Evolutionary conservation across 192 early-diverging fungal genomes (phyloP).

Genomic region (Linnemannia zychae): DNA sequence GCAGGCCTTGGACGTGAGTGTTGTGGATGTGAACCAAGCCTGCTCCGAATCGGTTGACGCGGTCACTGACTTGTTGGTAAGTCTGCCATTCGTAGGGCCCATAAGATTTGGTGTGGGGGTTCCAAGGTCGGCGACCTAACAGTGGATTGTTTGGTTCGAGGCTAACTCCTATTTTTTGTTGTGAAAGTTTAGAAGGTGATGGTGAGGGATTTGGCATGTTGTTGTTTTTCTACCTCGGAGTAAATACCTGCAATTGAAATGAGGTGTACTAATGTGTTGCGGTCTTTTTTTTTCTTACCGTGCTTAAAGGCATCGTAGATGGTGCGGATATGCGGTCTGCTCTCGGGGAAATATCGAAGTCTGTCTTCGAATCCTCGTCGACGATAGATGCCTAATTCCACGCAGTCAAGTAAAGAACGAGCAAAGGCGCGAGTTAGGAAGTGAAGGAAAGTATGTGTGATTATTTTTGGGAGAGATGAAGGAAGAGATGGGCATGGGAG

Average conservation of each 20-base stretch:
- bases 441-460: too few relatives aligned
- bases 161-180: constrained; percentile 60
- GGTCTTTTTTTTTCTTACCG: too few relatives aligned
- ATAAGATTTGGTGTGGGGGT: constrained; percentile 65
- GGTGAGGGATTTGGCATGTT: too few relatives aligned
- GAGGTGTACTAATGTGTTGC: too few relatives aligned
- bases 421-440: too few relatives aligned
- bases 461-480: neutral
- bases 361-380: neutral
- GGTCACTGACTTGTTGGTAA: constrained; percentile 69
- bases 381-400: constrained; percentile 12
- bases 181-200: neutral
- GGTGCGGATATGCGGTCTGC: constrained; percentile 35
- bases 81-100: constrained; percentile 77
- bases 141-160: constrained; percentile 60
- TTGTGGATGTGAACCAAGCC: constrained; percentile 67
- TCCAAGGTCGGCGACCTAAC: constrained; percentile 69
- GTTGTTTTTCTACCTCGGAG: too few relatives aligned
- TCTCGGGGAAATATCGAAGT: neutral
- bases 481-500: neutral
- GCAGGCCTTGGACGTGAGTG: neutral
- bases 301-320: constrained; percentile 51
- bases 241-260: too few relatives aligned
- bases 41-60: constrained; percentile 71
- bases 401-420: neutral